Evolutionary conservation across 176 grass and related monocot genomes (phyloP).

Genomic region (Triticum monococcum): DNA sequence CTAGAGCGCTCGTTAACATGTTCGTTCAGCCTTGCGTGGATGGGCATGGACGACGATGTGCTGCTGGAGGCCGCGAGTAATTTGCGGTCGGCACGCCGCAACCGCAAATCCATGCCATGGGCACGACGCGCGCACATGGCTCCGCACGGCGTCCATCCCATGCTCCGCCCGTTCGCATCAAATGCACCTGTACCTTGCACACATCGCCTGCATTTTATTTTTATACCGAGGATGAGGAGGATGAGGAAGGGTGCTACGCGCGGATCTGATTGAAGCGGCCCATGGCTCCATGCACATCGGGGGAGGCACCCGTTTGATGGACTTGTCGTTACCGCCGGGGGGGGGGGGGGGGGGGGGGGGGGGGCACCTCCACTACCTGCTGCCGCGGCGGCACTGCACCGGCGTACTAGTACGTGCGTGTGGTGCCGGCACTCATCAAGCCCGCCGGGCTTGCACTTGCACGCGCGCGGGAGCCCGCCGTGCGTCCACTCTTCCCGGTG

Average conservation of each 20-base stretch:
- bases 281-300: conserved; percentile 19
- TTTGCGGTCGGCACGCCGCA: neutral
- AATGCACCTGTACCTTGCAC: neutral
- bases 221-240: neutral
- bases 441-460: neutral
- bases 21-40: no score
- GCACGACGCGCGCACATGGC: conserved; percentile 14
- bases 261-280: neutral
- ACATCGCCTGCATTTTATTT: neutral
- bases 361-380: neutral
- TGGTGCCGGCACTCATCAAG: neutral
- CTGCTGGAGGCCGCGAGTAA: neutral
- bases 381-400: neutral
- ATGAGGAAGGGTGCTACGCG: neutral
- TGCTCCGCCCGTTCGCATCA: neutral
- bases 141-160: neutral
- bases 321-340: neutral
- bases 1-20: no score
- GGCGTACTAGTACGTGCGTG: neutral
- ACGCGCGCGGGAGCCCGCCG: neutral
- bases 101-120: neutral
- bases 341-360: no score
- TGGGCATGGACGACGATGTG: neutral
- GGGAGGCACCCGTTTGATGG: neutral
- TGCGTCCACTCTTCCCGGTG: neutral